Base-by-base conservation (phyloP, 306 rosid genomes). In the Glycyrrhiza uralensis region DNA sequence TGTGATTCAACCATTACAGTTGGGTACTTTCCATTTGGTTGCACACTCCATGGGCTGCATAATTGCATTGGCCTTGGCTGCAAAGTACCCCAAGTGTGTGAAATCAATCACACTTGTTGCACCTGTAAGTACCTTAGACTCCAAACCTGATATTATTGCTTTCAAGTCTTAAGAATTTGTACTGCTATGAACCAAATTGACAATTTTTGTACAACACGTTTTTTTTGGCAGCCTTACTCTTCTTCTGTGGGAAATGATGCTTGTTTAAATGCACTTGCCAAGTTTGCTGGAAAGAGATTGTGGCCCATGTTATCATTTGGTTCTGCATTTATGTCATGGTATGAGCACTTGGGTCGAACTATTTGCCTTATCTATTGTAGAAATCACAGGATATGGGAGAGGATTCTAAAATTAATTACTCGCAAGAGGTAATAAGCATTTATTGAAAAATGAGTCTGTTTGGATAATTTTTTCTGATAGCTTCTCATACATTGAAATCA, bases 21-120 rank as follows among this genome's bases (percentile, higher is more conserved):
- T 93, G 80, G 66, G 65, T 56, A 82, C 83, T 38, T 90, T 93
- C 76, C 98, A 93, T 76, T 75, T 93, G 83, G 98, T 90, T 69
- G 96, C 96, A 26, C 98, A 93, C 66, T 93, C 98, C 18, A 93
- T 93, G 97, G 97, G 97, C 13, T 88, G 98, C 74, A 24, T 85
- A 36, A 80, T 93, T 66, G 97, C 96, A 10, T 59, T 88, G 54
- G 92, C 96, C 44, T 68, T 90, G 76, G 97, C 97, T 79, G 93
- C 97, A 14, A 88, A 93, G 80, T 74, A 82, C 79, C 65, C 87
- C 4, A 67, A 69, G 0, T 68, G 72, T 36, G 88, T 93, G 2
- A 88, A 85, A 66, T 87, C 97, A 51, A 72, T 88, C 80, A 93
- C 93, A 32, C 92, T 93, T 42, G 86, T 89, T 41, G 97, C 96